Conservation (phyloP, 345 rosid genomes). For the Aethionema arabicum region DNA sequence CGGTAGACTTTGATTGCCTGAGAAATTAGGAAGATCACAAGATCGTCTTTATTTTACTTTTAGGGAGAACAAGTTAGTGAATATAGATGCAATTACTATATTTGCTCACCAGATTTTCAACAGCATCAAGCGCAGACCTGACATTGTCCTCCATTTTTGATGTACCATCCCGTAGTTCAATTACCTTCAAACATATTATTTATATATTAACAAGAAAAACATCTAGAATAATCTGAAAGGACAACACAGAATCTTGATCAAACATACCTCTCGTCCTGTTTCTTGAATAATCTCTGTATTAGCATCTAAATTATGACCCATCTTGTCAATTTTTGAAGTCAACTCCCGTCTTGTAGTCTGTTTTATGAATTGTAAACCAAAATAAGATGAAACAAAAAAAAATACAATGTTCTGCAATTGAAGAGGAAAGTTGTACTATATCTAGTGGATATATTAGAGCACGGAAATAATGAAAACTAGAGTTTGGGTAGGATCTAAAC, state of each 20-base stretch:
- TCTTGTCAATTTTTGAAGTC: slow-evolving; percentile 52
- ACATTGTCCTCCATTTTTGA: slow-evolving; percentile 46
- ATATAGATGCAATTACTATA: slow-evolving; percentile 4
- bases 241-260: slow-evolving; percentile 1
- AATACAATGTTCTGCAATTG: too few species aligned
- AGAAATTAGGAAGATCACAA: slow-evolving; percentile 18
- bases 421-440: too few species aligned
- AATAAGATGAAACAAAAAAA: too few species aligned
- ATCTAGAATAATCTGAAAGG: slow-evolving; percentile 12
- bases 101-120: slow-evolving; percentile 67
- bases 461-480: too few species aligned
- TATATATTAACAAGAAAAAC: slow-evolving; percentile 23
- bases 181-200: slow-evolving; percentile 46
- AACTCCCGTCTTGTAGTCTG: slow-evolving; percentile 69
- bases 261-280: slow-evolving; percentile 65
- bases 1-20: slow-evolving; percentile 59
- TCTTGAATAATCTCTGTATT: slow-evolving; percentile 51
- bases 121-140: slow-evolving; percentile 56
- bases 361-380: too few species aligned
- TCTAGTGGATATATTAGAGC: too few species aligned
- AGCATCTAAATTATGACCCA: slow-evolving; percentile 55
- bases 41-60: slow-evolving; percentile 1
- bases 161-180: slow-evolving; percentile 47
- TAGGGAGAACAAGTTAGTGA: slow-evolving; percentile 6
- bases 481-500: too few species aligned